Evolutionary conservation across 257 asterid species (phyloP), one percentile per base, ranked within the genome.

Genomic region (Anisodus tanguticus): DNA sequence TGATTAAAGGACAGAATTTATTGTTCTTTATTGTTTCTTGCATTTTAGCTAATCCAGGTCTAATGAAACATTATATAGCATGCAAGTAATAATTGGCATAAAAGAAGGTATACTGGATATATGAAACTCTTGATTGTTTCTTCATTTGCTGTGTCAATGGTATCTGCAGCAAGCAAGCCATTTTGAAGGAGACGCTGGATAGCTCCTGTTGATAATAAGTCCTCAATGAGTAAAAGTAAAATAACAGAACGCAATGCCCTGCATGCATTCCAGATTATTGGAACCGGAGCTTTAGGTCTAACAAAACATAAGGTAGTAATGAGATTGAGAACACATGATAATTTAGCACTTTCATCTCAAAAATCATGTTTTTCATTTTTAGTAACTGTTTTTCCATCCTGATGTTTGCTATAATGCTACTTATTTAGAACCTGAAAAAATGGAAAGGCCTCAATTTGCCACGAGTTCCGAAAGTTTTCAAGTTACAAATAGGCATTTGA

Each of bases 101-200:
- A 78, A 67, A 43, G 85, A 83, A 60, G 64, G 64, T 88, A 9
- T 90, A 96, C 99, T 3, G 99, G 99, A 88, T 97, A 95, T 82
- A 97, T 93, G 82, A 93, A 85, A 85, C 89, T 89, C 88, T 93
- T 95, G 88, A 97, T 88, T 80, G 88, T 84, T 77, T 84, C 90
- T 92, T 95, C 99, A 59, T 89, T 90, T 12, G 96, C 93, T 59
- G 85, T 86, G 85, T 91, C 93, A 49, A 97, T 88, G 84, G 98
- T 91, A 86, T 91, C 97, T 13, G 98, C 94, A 10, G 95, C 85
- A 80, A 97, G 98, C 87, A 97, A 87, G 85, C 88, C 91, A 85
- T 95, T 90, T 86, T 93, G 92, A 77, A 91, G 94, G 86, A 97
- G 95, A 84, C 97, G 90, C 82, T 97, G 97, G 80, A 97, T 88